Percentiles rank a stretch among this genome's conserved stretches.
phyloP scores from a whole-genome alignment of 371 early-diverging fungal genomes.

The Mortierella sp. region DNA sequence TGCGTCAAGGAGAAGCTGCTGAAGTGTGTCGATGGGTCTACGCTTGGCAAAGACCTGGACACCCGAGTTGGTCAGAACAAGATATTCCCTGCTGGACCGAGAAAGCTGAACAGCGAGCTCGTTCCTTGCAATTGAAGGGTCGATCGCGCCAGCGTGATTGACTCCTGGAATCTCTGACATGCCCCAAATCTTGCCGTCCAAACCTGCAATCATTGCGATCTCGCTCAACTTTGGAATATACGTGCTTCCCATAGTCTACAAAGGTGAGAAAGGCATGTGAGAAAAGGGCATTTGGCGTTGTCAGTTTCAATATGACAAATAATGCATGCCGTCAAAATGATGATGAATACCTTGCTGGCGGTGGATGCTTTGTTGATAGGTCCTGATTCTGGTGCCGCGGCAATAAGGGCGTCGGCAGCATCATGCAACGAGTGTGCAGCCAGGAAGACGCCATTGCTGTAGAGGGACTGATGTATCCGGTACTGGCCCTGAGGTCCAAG shows the following conservation, averaged over 20 bases:
- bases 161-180: constrained; percentile 71
- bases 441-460: constrained; percentile 74
- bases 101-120: constrained; percentile 77
- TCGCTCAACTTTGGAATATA: constrained; percentile 52
- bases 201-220: constrained; percentile 52
- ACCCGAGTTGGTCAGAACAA: constrained; percentile 80
- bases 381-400: constrained; percentile 71
- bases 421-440: constrained; percentile 73
- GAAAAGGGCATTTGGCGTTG: background rate
- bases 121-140: constrained; percentile 60
- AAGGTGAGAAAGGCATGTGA: background rate
- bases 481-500: constrained; percentile 40
- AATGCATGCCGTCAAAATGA: background rate
- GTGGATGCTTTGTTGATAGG: constrained; percentile 60
- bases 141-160: constrained; percentile 46
- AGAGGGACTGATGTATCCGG: constrained; percentile 71
- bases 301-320: background rate
- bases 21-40: constrained; percentile 82
- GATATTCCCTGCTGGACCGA: constrained; percentile 73
- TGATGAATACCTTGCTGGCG: constrained; percentile 29
- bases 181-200: constrained; percentile 89
- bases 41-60: constrained; percentile 73
- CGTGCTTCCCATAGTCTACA: constrained; percentile 29
- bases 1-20: constrained; percentile 60
- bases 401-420: constrained; percentile 73